A percentile compares a stretch with the other conserved stretches of the same genome.
These are phyloP conservation scores for Bruguiera sexangula DNA, from an alignment of 345 rosid species.

Conservation along the genomic window DNA sequence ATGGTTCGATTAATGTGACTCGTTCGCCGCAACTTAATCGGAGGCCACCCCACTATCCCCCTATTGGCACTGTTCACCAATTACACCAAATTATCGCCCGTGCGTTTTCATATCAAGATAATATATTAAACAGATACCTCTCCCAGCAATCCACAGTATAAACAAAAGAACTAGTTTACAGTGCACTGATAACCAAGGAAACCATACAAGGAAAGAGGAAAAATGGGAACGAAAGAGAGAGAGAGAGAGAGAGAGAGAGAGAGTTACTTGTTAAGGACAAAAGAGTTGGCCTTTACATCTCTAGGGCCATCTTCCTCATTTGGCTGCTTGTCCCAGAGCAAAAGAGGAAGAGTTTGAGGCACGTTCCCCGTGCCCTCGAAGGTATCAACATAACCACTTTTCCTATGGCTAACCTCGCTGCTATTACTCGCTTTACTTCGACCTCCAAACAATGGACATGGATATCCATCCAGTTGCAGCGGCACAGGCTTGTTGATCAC, in stretches of 20 bases:
- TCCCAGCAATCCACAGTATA: no score
- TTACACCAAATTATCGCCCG: background rate
- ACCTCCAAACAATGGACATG: background rate
- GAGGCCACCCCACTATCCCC: slow-evolving; percentile 41
- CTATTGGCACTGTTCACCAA: slow-evolving; percentile 10
- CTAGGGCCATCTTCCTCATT: slow-evolving; percentile 23
- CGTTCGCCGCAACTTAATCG: slow-evolving; percentile 25
- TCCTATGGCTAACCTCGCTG: slow-evolving; percentile 7
- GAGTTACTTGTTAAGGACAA: slow-evolving; percentile 11
- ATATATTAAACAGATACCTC: no score
- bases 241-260: background rate
- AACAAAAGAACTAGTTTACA: no score
- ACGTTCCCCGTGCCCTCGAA: slow-evolving; percentile 9
- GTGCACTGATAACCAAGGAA: background rate
- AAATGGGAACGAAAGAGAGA: background rate
- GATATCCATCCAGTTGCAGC: background rate
- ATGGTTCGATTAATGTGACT: background rate
- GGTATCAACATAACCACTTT: slow-evolving; percentile 23
- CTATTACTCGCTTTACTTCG: background rate
- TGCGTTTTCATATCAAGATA: no score
- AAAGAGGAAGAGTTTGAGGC: slow-evolving; percentile 37
- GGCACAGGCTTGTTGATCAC: no score
- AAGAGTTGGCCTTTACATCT: slow-evolving; percentile 4
- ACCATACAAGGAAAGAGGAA: background rate
- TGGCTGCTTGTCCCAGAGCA: slow-evolving; percentile 23